Evolutionary conservation across 1,284 basidiomycete genomes (phyloP), one percentile per base, ranked within the genome.

Genomic region (Malassezia caprae): DNA sequence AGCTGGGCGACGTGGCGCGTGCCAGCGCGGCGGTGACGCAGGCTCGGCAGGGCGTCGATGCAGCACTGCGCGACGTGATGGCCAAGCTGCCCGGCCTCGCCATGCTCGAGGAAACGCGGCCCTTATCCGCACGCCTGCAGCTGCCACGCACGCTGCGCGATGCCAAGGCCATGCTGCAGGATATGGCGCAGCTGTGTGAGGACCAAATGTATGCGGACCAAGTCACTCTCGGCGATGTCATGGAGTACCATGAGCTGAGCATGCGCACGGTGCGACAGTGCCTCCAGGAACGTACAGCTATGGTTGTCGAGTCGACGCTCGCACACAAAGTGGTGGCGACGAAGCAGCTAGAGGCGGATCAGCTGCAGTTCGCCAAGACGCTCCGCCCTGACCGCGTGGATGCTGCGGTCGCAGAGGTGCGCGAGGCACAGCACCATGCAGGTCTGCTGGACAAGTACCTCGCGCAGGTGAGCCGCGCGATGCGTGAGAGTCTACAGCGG

Each of bases 231-330:
- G 59, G 61, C 24, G 66, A 65, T 23, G 64, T 61, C 2, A 59
- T 68, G 3, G 65, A 59, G 11, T 72, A 70, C 43, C 67, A 72
- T 35, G 65, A 63, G 12, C 59, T 64, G 51, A 72, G 69, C 28
- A 58, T 67, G 1, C 48, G 70, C 26, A 60, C 68, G 0, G 70
- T 67, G 15, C 68, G 69, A 15, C 62, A 66, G 28, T 56, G 63
- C 28, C 61, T 72, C 53, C 60, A 71, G 11, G 61, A 64, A 17
- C 65, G 70, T 42, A 68, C 65, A 37, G 64, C 67, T 5, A 51
- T 72, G n/a, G 64, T 72, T 13, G 68, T 65, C 37, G 68, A 72
- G 40, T 64, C 67, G 27, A 57, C 64, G 46, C 56, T 63, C 10
- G 67, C 69, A 0, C 56, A 61, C 13, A 68, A 67, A 42, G 60